phyloP scores from a whole-genome alignment of 805 yeast genomes.

The Lipomyces kockii region DNA sequence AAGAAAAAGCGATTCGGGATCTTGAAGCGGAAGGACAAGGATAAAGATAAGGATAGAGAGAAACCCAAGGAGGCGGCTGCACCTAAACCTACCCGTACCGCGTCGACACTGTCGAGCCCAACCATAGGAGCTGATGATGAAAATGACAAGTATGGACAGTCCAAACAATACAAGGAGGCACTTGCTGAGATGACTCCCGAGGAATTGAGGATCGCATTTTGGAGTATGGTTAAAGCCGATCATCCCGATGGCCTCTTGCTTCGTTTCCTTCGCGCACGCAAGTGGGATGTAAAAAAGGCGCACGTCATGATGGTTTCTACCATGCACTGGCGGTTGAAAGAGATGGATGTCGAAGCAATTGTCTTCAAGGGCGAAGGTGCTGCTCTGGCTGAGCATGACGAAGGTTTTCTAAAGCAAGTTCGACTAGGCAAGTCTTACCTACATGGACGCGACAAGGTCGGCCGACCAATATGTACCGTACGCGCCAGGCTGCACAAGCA shows the following conservation, averaged over 20 bases:
- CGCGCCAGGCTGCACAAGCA: constrained; percentile 79
- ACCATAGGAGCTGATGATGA: constrained; percentile 29
- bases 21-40: constrained; percentile 35
- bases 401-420: constrained; percentile 57
- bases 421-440: constrained; percentile 72
- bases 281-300: constrained; percentile 82
- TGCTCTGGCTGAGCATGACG: constrained; percentile 53
- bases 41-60: constrained; percentile 27
- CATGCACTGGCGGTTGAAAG: constrained; percentile 82
- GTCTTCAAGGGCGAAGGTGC: constrained; percentile 74
- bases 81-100: constrained; percentile 1
- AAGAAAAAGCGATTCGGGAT: constrained; percentile 39
- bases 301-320: constrained; percentile 81
- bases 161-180: constrained; percentile 51
- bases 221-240: constrained; percentile 72
- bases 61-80: constrained; percentile 22
- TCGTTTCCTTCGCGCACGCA: constrained; percentile 92
- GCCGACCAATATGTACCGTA: constrained; percentile 80
- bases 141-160: constrained; percentile 37
- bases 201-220: constrained; percentile 56
- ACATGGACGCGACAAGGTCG: constrained; percentile 71
- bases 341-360: constrained; percentile 61
- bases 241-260: constrained; percentile 80
- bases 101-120: constrained; percentile 23
- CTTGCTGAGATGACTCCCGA: constrained; percentile 59